Evolutionary conservation across 768 basidiomycete species (phyloP).

Genomic region (Obba rivulosa): DNA sequence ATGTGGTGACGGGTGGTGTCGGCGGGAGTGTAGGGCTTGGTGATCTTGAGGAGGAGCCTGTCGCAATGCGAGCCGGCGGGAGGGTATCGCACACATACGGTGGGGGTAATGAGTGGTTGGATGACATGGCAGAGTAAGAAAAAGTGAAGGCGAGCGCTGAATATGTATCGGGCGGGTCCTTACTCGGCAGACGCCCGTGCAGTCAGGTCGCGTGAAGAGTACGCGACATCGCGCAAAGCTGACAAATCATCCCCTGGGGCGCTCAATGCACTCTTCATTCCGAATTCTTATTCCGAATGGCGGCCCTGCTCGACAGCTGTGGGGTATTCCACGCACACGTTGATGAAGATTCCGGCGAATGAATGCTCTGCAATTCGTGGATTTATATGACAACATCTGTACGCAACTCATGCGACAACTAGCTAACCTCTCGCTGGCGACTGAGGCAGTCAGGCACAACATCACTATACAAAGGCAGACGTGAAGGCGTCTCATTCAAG

Average conservation of each 20-base stretch:
- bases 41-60: conserved; percentile 14
- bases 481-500: conserved; percentile 33
- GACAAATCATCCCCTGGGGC: background rate
- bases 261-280: no score
- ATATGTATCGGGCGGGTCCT: conserved; percentile 1
- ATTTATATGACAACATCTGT: background rate
- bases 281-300: no score
- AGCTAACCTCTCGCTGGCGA: background rate
- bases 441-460: background rate
- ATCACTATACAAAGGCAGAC: conserved; percentile 3
- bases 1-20: conserved; percentile 21
- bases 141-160: background rate
- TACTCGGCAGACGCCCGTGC: conserved; percentile 7
- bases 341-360: no score
- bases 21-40: conserved; percentile 18
- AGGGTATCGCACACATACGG: conserved; percentile 68
- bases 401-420: background rate
- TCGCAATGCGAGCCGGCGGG: conserved; percentile 54
- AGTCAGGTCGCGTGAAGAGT: conserved; percentile 19
- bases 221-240: conserved; percentile 30
- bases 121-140: conserved; percentile 14
- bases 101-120: conserved; percentile 9
- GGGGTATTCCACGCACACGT: no score
- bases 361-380: no score
- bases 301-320: no score